Conservation (phyloP, 2,329 filamentous ascomycete genomes). For the Myriangium duriaei region DNA sequence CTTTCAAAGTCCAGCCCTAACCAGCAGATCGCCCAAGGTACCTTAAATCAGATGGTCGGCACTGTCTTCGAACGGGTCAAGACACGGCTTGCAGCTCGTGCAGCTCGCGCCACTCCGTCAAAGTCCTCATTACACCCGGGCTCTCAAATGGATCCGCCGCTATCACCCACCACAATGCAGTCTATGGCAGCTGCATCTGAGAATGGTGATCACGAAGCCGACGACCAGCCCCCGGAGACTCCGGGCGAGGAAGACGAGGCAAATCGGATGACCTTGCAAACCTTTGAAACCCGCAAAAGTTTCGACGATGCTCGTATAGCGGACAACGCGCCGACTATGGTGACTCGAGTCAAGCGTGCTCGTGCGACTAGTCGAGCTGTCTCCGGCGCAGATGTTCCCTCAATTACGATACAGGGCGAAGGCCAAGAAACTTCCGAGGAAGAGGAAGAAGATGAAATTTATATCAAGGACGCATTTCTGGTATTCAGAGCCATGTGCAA, state of each 20-base stretch:
- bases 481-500: conserved; percentile 98
- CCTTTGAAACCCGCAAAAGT: conserved; percentile 54
- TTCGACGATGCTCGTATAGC: conserved; percentile 54
- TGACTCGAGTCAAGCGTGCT: conserved; percentile 44
- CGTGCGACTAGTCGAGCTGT: conserved; percentile 31
- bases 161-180: conserved; percentile 23
- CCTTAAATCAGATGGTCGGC: conserved; percentile 94
- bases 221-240: conserved; percentile 24
- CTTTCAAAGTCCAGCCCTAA: conserved; percentile 88
- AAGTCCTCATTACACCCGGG: conserved; percentile 30
- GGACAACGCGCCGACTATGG: conserved; percentile 55
- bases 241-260: conserved; percentile 35
- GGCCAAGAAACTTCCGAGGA: conserved; percentile 45
- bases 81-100: conserved; percentile 72
- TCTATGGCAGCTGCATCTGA: conserved; percentile 20
- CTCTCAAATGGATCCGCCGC: conserved; percentile 12
- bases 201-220: conserved; percentile 20
- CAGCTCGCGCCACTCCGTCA: conserved; percentile 51
- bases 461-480: conserved; percentile 91
- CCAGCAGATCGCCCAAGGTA: conserved; percentile 94
- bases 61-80: conserved; percentile 96
- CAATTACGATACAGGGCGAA: conserved; percentile 22
- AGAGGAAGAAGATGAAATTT: conserved; percentile 81
- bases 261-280: conserved; percentile 53
- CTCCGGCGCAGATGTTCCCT: conserved; percentile 32